Base-by-base conservation (phyloP, 2,329 filamentous ascomycete species). In the Pseudogymnoascus sp. region DNA sequence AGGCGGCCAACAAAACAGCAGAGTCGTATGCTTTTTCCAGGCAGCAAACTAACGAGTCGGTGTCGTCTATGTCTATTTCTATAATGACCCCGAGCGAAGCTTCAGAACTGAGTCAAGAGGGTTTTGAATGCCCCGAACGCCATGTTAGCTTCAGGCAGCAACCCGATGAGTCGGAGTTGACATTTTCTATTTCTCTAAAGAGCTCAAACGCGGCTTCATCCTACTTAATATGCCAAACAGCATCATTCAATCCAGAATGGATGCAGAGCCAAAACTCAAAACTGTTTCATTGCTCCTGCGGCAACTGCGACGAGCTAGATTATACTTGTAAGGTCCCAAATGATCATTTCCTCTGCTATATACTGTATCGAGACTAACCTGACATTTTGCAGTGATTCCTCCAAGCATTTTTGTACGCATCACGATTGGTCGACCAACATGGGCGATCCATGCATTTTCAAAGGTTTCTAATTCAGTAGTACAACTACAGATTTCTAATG, bases 401-500 rank as follows among this genome's bases (percentile, higher is more conserved):
- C n/a, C 35, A 30, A 62, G 60, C 33, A 49, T 62, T 35, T 36
- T 62, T 12, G 30, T 59, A 14, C n/a, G 60, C 16, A 14, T 62
- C 49, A 58, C 60, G 4, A 62, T 25, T 28, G 7, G 6, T 22
- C 60, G 35, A 2, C 60, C 60, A 5, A 59, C 25, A 30, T 62
- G 60, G 60, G 59, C 9, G 58, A 62, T 62, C 14, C 23, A 62
- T 14, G 49, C 33, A 41, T 62, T 62, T 41, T 62, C 60, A 11
- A 62, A 16, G 14, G 19, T 2, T 1, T 38, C 52, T 4, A 62
- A 62, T 28, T 59, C 60, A 12, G 14, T 59, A 3, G 60, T 41
- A 22, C 39, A 49, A 45, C 39, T 62, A n/a, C 45, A 30, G 12
- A 22, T 52, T 5, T 49, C n/a, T n/a, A 55, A 52, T 49, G 25